A percentile compares a stretch with the other conserved stretches of the same genome.
Conservation (phyloP, 805 yeast genomes). For the Nakazawaea wyomingensis region DNA sequence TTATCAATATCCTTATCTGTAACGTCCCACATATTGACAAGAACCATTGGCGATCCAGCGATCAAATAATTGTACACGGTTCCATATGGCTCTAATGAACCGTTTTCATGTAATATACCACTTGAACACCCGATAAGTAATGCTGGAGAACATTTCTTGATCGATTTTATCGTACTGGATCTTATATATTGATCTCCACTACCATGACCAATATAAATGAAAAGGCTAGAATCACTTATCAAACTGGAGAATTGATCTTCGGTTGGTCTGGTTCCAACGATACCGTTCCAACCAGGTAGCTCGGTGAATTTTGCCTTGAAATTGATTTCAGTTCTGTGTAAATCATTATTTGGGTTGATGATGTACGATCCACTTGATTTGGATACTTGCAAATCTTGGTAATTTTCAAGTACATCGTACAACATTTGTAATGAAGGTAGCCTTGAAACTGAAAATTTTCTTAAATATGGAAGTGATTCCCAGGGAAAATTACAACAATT, state of each 20-base stretch:
- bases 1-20: constrained; percentile 92
- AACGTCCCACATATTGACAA: constrained; percentile 94
- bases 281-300: constrained; percentile 45
- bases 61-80: constrained; percentile 69
- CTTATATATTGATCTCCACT: constrained; percentile 86
- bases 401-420: constrained; percentile 27
- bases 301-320: constrained; percentile 41
- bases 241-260: constrained; percentile 46
- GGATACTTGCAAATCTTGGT: constrained; percentile 12
- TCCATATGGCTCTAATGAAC: constrained; percentile 68
- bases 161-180: constrained; percentile 44
- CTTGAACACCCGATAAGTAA: constrained; percentile 90
- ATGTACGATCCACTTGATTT: constrained; percentile 45
- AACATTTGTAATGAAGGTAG: constrained; percentile 62
- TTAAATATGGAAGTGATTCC: constrained; percentile 70
- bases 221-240: constrained; percentile 41
- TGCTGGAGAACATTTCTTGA: constrained; percentile 46
- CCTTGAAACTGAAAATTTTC: constrained; percentile 57
- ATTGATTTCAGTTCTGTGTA: constrained; percentile 56
- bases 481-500: constrained; percentile 75
- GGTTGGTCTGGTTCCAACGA: constrained; percentile 49
- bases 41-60: constrained; percentile 77
- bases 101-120: constrained; percentile 54
- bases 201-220: constrained; percentile 90
- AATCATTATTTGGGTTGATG: constrained; percentile 80